phyloP scores from a whole-genome alignment of 768 basidiomycete genomes.

The Psilocybe cyanescens region DNA sequence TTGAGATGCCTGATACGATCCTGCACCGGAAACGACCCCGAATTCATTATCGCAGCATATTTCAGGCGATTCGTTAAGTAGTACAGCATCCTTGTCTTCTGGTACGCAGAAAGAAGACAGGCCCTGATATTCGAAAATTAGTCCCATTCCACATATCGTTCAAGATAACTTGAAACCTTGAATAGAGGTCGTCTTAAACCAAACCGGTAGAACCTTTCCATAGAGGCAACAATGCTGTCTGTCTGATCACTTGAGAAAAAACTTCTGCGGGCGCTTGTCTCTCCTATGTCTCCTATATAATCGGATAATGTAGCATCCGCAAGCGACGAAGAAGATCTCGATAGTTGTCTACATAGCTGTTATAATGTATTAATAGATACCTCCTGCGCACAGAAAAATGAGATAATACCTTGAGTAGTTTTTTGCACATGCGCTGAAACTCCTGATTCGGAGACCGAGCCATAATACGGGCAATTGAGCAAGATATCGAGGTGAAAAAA shows the following conservation, averaged over 20 bases:
- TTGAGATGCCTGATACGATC: neutral
- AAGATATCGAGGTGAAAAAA: conserved; percentile 51
- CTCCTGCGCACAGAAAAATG: neutral
- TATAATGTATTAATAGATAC: neutral
- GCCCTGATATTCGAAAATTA: conserved; percentile 7
- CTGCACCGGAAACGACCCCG: neutral
- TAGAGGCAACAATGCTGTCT: conserved; percentile 39
- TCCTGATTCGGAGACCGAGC: conserved; percentile 49
- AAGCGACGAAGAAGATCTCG: neutral
- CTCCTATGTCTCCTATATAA: neutral
- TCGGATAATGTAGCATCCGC: conserved; percentile 1
- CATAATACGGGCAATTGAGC: conserved; percentile 54
- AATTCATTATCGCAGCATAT: neutral
- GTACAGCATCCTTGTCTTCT: conserved; percentile 1
- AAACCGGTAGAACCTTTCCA: conserved; percentile 49
- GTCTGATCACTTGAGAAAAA: conserved; percentile 21
- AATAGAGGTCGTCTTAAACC: conserved; percentile 47
- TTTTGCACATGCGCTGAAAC: conserved; percentile 49
- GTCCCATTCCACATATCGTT: neutral
- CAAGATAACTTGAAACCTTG: conserved; percentile 39
- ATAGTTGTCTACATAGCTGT: conserved; percentile 11
- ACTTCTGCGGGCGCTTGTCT: neutral
- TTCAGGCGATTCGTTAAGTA: conserved; percentile 3
- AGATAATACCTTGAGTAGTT: conserved; percentile 49
- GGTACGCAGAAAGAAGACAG: conserved; percentile 4